These are phyloP conservation scores for Jacaranda copaia DNA, from an alignment of 257 asterid species.

Conservation along the genomic window DNA sequence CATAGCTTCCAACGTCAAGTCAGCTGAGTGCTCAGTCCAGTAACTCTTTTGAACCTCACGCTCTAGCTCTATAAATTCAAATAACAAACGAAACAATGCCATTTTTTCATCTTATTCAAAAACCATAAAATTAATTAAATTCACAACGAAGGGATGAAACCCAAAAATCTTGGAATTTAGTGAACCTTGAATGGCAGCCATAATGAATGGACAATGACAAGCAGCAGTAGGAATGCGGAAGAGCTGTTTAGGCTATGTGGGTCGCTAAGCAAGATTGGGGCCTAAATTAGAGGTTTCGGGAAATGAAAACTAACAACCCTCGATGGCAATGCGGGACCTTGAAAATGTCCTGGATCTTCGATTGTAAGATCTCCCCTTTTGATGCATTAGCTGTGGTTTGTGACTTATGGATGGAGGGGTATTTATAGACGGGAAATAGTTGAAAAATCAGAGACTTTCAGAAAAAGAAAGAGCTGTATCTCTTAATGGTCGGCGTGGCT, in stretches of 20 bases:
- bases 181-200: conserved; percentile 70
- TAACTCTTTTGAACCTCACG: conserved; percentile 90
- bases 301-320: conserved; percentile 60
- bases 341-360: conserved; percentile 91
- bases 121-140: neutral
- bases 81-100: conserved; percentile 18
- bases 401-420: neutral
- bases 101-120: neutral
- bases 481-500: neutral
- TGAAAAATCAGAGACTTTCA: neutral
- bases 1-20: conserved; percentile 86
- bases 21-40: conserved; percentile 88
- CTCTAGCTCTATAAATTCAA: conserved; percentile 60
- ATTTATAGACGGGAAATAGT: conserved; percentile 37
- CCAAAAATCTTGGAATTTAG: neutral
- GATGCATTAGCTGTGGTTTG: conserved; percentile 66
- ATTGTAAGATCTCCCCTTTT: conserved; percentile 67
- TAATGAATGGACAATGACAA: conserved; percentile 28
- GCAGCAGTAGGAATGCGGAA: neutral
- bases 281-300: neutral
- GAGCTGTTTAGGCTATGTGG: neutral
- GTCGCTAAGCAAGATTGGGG: neutral
- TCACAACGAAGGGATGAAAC: neutral
- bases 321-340: conserved; percentile 90
- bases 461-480: neutral